Base-by-base conservation (phyloP, 345 rosid species). In the Streptanthus diversifolius region DNA sequence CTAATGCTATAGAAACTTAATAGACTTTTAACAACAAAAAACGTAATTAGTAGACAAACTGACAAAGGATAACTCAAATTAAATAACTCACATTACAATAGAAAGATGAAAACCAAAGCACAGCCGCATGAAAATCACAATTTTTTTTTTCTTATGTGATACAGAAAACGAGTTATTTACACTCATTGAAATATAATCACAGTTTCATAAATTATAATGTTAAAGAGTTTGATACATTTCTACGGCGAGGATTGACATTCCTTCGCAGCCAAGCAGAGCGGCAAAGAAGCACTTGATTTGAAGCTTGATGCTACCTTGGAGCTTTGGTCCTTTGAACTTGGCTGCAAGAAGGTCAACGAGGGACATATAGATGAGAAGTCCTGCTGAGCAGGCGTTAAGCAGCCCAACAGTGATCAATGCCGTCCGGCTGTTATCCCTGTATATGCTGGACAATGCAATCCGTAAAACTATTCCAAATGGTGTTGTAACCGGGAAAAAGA, bases 281-380 rank as follows among this genome's bases (percentile, higher is more conserved):
- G 86, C 87, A 30, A 7, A 62, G 45, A 81, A 84, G 4, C 84
- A 80, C 65, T 72, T 74, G 15, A 82, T 25, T 33, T 90, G 90
- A 40, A 90, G 91, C 80, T 80, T 90, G 68, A 85, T 67, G 73
- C 77, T 85, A 6, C n/a, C 77, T 71, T 91, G 97, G 68, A 90
- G 58, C 68, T 85, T 88, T 19, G 81, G 81, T 5, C 92, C 90
- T 85, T 88, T 76, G 69, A 90, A 90, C 22, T 90, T 90, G 0
- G 87, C 71, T 0, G 89, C 75, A 1, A 91, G 74, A 59, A 91
- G 88, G 76, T 88, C 89, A 14, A 91, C 92, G 57, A 88, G 52
- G 14, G 92, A 92, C 91, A 85, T 91, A 81, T 87, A 91, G 35
- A 82, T 83, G 53, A 88, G 74, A 7, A 90, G 71, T n/a, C 95